Evolutionary conservation across 176 grass and related monocot genomes (phyloP), one percentile per base, ranked within the genome.

Genomic region (Lolium rigidum): DNA sequence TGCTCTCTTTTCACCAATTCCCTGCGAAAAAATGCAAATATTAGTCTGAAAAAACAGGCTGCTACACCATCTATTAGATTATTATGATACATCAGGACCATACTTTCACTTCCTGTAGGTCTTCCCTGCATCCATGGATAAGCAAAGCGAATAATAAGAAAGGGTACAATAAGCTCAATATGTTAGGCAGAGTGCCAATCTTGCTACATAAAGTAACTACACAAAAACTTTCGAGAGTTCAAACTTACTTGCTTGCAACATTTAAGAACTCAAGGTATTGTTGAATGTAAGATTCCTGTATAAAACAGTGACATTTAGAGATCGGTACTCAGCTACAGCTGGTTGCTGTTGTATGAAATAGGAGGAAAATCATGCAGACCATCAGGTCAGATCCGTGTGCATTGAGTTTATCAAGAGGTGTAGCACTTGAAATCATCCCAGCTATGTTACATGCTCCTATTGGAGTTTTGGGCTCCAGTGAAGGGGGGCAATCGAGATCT

Each of bases 21-120:
- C 97, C 97, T 99, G 81, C 35, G 20, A 43, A 43, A 43, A 72
- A 82, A 46, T 35, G 7, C 10, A 55, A 38, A 65, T 72, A 55
- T 80, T 49, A 63, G 60, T 81, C 1, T 38, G 22, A 80, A 74
- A 87, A 75, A 85, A 80, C 81, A 66, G 21, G 24, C 16, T 24
- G 44, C 20, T 67, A 26, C 77, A 59, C 7, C n/a, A 81, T 28
- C 17, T 21, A 71, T 76, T 3, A 28, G 68, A 82, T 88, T 90
- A 68, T 59, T 73, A 17, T 75, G 6, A 84, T 12, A 75, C 7
- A 69, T 38, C 31, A 46, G 24, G 25, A 70, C 62, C 49, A 58
- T 94, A 96, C 94, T 90, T 96, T 96, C 77, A 99, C 65, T 39
- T 87, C 79, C 20, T 90, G 91, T 38, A 99, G 90, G 67, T 99